phyloP scores from a whole-genome alignment of 768 basidiomycete genomes.

The Xerocomus brunneocitrinus region DNA sequence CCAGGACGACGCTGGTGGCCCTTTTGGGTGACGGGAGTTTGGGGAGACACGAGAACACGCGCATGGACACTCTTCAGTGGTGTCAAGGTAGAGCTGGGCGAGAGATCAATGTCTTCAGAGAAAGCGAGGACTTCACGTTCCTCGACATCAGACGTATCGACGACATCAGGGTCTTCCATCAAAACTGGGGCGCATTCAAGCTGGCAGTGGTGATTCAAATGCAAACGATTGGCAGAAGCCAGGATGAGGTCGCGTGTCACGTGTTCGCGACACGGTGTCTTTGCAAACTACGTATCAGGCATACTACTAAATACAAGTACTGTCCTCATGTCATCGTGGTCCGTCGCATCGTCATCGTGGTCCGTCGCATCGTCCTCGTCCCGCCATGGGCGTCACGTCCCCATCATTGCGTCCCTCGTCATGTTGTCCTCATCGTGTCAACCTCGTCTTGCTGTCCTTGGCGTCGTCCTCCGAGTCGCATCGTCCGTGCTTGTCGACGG shows the following conservation, averaged over 20 bases:
- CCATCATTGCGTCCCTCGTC: no score
- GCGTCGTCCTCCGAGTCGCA: no score
- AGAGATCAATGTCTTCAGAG: constrained; percentile 10
- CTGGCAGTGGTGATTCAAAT: not conserved
- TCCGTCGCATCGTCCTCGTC: no score
- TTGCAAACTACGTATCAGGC: no score
- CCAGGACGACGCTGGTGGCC: not conserved
- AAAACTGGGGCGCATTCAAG: not conserved
- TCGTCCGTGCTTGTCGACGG: no score
- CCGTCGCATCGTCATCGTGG: no score
- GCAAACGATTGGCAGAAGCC: not conserved
- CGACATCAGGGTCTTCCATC: constrained; percentile 36
- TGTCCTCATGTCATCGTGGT: no score
- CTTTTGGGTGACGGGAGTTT: not conserved
- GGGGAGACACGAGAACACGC: constrained; percentile 1
- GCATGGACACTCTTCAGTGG: not conserved
- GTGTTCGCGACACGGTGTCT: constrained; percentile 10
- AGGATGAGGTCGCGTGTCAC: constrained; percentile 9
- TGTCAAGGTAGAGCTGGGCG: not conserved
- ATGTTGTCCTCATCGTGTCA: no score
- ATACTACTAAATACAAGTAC: no score
- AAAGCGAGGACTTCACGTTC: constrained; percentile 45
- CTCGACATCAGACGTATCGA: constrained; percentile 63
- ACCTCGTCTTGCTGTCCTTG: no score
- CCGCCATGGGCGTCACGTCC: no score